A percentile compares a stretch with the other conserved stretches of the same genome.
Conservation (phyloP, 2,329 filamentous ascomycete species). For the Camptophora hylomeconis region DNA sequence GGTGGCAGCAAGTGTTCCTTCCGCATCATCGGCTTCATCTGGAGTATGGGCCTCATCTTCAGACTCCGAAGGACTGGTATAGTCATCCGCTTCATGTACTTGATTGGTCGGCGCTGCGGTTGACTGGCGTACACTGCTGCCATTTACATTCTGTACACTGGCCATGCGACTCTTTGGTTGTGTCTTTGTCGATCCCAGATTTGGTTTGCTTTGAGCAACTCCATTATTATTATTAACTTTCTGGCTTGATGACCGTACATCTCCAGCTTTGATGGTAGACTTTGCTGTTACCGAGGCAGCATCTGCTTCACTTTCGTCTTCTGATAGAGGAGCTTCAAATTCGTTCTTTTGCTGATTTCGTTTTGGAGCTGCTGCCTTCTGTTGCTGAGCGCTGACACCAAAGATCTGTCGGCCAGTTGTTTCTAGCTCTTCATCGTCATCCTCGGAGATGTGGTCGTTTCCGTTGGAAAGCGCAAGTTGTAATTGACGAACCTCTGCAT, state of each 20-base stretch:
- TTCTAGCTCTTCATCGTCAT: constrained; percentile 43
- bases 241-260: too few relatives aligned
- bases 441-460: constrained; percentile 44
- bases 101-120: too few relatives aligned
- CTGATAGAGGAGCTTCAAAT: constrained; percentile 49
- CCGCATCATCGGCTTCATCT: constrained; percentile 29
- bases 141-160: constrained; percentile 4
- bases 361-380: constrained; percentile 20
- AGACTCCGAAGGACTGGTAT: constrained; percentile 17
- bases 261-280: too few relatives aligned
- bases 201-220: too few relatives aligned
- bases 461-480: constrained; percentile 54
- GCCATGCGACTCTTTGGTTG: constrained; percentile 13
- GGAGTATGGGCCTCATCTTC: constrained; percentile 31
- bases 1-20: constrained; percentile 59
- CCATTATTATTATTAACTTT: too few relatives aligned
- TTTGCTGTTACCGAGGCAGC: too few relatives aligned
- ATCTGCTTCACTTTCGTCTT: constrained; percentile 28
- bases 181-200: too few relatives aligned
- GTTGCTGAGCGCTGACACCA: constrained; percentile 22
- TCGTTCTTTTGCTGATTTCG: constrained; percentile 33
- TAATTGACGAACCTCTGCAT: constrained; percentile 59
- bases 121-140: constrained; percentile 1
- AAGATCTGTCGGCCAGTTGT: constrained; percentile 50
- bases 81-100: too few relatives aligned